Base-by-base conservation (phyloP, 1,284 basidiomycete genomes). In the Boletus semigastroideus region DNA sequence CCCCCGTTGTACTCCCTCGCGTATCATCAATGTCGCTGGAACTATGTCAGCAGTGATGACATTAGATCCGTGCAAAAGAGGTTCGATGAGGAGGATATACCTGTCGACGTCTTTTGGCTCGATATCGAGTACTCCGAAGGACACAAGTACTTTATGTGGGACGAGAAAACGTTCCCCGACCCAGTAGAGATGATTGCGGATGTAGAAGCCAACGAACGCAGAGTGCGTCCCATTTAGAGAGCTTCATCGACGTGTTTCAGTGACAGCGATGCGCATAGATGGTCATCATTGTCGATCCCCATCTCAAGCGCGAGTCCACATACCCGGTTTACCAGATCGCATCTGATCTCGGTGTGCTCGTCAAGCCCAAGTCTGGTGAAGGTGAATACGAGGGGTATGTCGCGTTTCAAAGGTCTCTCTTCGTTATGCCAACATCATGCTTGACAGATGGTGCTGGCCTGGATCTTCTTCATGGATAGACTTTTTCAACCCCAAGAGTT, bases 11-110 rank as follows among this genome's bases (percentile, higher is more conserved):
- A 94, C 83, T 84, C 93, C 27, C 79, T 98, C 47, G 96, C 87
- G 0, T 96, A 99, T 68, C 96, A 99, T 72, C 96, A 99, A 69
- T 98, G 94, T 71, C 79, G 97, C 42, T 99, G 97, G 97, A 99
- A 99, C 72, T 99, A 99, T 66, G 80, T 97, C 59, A 92, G 86
- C 67, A 88, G 92, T 44, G 84, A 89, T 12, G 97, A 99, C 67
- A 80, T 99, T 6, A 80, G 94, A 17, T 78, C 81, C n/a, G 94
- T 98, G 8, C 89, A 94, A 71, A 79, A 78, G 63, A 78, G 86
- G 48, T 98, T 99, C 65, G 95, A 98, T 58, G 89, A 93, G 59
- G 89, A 88, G 34, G 92, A 97, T 63, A 94, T 98, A 49, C 96
- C 97, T 0, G 85, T 98, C 34, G 97, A 98, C 65, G 94, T 97